phyloP scores from a whole-genome alignment of 305 asterid species.

The Solanum hybrid region DNA sequence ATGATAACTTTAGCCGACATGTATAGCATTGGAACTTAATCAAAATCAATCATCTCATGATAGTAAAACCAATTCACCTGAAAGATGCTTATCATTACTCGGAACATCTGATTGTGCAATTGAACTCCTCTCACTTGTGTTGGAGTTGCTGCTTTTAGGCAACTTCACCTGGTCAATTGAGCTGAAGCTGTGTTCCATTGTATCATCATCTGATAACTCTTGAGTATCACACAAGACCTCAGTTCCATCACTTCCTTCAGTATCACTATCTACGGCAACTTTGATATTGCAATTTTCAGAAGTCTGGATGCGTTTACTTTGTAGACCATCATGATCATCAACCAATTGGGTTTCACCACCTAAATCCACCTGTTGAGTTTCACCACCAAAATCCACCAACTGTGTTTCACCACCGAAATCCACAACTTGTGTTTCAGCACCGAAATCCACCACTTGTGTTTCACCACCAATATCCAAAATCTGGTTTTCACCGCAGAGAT shows the following conservation, averaged over 20 bases:
- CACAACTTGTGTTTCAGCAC: constrained; percentile 41
- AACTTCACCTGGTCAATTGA: constrained; percentile 15
- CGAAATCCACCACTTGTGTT: constrained; percentile 21
- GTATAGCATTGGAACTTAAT: neutral
- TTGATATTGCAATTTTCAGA: constrained; percentile 24
- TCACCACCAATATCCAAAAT: constrained; percentile 28
- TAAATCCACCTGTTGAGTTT: constrained; percentile 30
- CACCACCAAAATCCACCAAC: constrained; percentile 6
- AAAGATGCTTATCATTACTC: constrained; percentile 11
- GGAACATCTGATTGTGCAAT: constrained; percentile 12
- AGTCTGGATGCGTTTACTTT: constrained; percentile 20
- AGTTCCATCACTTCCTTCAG: constrained; percentile 27
- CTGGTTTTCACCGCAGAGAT: constrained; percentile 32
- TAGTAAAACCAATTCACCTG: constrained; percentile 25
- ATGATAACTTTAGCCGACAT: neutral
- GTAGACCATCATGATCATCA: constrained; percentile 31
- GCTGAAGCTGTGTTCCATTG: constrained; percentile 14
- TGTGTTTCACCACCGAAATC: constrained; percentile 35
- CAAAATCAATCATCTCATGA: neutral
- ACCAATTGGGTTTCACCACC: constrained; percentile 40
- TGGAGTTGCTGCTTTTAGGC: constrained; percentile 10
- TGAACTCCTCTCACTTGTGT: constrained; percentile 18
- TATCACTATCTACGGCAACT: constrained; percentile 26
- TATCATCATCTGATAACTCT: constrained; percentile 30
- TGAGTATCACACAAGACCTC: constrained; percentile 42